Conservation (phyloP, 2,329 filamentous ascomycete species). For the Paraphaeosphaeria minitans region DNA sequence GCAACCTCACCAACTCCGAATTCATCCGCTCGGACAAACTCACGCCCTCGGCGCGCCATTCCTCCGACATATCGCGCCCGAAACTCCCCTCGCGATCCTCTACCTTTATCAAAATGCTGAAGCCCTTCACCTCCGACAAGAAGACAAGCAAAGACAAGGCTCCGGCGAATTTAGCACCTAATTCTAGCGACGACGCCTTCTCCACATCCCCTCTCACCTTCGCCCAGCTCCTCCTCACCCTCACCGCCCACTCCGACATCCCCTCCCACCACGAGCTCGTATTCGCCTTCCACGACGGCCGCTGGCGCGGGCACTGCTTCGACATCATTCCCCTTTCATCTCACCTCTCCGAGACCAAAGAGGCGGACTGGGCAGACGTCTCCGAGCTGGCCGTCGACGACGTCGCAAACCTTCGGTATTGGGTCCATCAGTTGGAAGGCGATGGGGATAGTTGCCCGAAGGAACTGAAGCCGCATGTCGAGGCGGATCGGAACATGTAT, state of each 20-base stretch:
- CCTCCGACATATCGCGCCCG: neutral
- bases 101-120: slow-evolving; percentile 1
- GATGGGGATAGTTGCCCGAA: neutral
- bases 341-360: slow-evolving; percentile 3
- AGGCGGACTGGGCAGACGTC: slow-evolving; percentile 12
- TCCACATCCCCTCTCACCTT: slow-evolving; percentile 10
- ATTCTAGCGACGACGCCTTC: neutral
- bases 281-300: slow-evolving; percentile 12
- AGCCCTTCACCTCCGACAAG: neutral
- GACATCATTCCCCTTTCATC: slow-evolving; percentile 16
- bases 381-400: slow-evolving; percentile 15
- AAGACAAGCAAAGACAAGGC: neutral
- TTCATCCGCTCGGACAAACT: slow-evolving; percentile 20
- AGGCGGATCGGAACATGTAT: slow-evolving; percentile 8
- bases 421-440: slow-evolving; percentile 8
- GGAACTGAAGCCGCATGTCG: neutral
- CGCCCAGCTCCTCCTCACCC: slow-evolving; percentile 15
- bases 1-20: slow-evolving; percentile 20
- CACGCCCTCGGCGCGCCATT: neutral
- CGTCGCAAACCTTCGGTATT: slow-evolving; percentile 16
- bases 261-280: neutral
- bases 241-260: slow-evolving; percentile 8
- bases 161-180: neutral
- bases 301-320: slow-evolving; percentile 19
- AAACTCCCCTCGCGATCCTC: neutral